These are phyloP conservation scores for Pichia kluyveri DNA, from an alignment of 805 yeast species.

Conservation along the genomic window DNA sequence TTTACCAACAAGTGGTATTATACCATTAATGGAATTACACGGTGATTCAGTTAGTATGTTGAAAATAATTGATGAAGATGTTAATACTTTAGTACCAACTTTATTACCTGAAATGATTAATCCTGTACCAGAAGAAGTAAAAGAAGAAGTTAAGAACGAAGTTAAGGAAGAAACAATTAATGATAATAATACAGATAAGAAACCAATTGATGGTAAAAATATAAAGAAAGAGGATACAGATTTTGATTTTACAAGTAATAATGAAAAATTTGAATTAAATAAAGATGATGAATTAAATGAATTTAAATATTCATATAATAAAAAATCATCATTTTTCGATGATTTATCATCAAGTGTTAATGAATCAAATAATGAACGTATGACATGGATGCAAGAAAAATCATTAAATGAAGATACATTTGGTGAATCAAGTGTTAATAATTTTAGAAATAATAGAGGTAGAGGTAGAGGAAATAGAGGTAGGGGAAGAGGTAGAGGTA, in stretches of 20 bases:
- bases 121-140: background rate
- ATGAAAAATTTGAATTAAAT: slow-evolving; percentile 57
- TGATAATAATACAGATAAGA: no score
- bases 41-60: slow-evolving; percentile 91
- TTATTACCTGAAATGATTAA: slow-evolving; percentile 27
- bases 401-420: slow-evolving; percentile 72
- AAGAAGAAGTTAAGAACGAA: slow-evolving; percentile 2
- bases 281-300: slow-evolving; percentile 17
- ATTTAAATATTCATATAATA: slow-evolving; percentile 47
- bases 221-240: slow-evolving; percentile 27
- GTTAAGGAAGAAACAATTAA: no score
- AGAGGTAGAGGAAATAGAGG: slow-evolving; percentile 46
- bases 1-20: slow-evolving; percentile 56
- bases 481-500: slow-evolving; percentile 26
- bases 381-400: slow-evolving; percentile 70
- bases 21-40: slow-evolving; percentile 72
- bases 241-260: slow-evolving; percentile 68
- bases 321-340: slow-evolving; percentile 82
- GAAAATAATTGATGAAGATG: slow-evolving; percentile 66
- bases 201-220: background rate
- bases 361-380: slow-evolving; percentile 29
- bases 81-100: slow-evolving; percentile 54
- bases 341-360: slow-evolving; percentile 64
- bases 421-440: slow-evolving; percentile 45
- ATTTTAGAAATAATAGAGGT: slow-evolving; percentile 21